Evolutionary conservation across 2,329 filamentous ascomycete species (phyloP).

Genomic region (Alternaria novae-zelandiae): DNA sequence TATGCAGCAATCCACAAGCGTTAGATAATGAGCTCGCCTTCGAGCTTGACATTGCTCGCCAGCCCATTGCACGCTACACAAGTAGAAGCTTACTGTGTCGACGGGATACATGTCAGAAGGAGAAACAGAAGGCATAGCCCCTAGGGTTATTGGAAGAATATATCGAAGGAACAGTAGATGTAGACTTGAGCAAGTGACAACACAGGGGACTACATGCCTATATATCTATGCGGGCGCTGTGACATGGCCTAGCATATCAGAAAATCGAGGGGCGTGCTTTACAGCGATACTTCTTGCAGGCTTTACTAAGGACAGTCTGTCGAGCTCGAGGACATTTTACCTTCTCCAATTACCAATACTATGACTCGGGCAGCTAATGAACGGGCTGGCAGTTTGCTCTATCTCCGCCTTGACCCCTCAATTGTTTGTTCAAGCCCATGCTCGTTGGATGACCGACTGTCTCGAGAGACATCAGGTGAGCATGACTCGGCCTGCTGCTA

Average conservation of each 20-base stretch:
- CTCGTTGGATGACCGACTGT: no score
- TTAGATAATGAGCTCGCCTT: not conserved
- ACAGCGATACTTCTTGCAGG: not conserved
- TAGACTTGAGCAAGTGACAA: not conserved
- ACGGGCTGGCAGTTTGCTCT: no score
- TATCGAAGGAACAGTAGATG: not conserved
- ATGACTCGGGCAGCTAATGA: no score
- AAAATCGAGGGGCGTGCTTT: not conserved
- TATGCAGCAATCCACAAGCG: not conserved
- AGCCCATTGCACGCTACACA: not conserved
- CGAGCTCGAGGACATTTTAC: no score
- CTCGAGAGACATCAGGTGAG: no score
- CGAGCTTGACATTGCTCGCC: not conserved
- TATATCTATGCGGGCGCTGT: not conserved
- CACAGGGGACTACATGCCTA: not conserved
- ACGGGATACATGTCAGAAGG: not conserved
- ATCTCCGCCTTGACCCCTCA: no score
- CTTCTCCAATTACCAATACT: no score
- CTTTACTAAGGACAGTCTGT: not conserved
- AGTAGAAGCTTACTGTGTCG: not conserved
- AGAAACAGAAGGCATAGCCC: not conserved
- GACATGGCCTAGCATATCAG: not conserved
- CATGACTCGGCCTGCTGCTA: no score
- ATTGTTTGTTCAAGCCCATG: no score
- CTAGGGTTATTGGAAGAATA: not conserved